These are phyloP conservation scores for Colletotrichum karsti DNA, from an alignment of 2,329 filamentous ascomycete species.

Conservation along the genomic window DNA sequence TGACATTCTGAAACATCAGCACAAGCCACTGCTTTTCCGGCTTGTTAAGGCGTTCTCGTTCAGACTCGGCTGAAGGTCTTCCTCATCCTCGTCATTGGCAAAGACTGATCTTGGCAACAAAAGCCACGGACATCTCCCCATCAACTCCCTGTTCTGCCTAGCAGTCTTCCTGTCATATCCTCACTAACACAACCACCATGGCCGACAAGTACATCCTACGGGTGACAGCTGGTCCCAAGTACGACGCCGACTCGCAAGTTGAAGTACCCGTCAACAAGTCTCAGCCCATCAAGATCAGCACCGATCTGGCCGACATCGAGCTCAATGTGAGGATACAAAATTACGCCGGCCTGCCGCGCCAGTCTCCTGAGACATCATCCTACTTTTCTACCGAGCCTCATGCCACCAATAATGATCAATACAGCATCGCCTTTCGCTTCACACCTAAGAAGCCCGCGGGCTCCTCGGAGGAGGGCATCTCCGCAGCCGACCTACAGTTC, in stretches of 20 bases:
- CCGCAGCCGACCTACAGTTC: conserved; percentile 81
- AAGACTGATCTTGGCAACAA: too few relatives aligned
- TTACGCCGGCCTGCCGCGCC: conserved; percentile 74
- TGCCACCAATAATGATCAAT: conserved; percentile 75
- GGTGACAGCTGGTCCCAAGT: conserved; percentile 82
- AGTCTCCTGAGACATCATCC: conserved; percentile 73
- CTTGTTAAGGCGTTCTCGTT: not conserved
- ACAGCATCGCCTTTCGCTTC: conserved; percentile 84
- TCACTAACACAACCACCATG: conserved; percentile 35
- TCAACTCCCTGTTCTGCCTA: not conserved
- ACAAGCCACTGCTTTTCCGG: not conserved
- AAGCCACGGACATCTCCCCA: not conserved
- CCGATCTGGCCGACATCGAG: conserved; percentile 69
- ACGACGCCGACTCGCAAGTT: conserved; percentile 77
- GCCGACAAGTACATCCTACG: conserved; percentile 80
- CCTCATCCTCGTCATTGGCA: not conserved
- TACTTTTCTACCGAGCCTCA: conserved; percentile 83
- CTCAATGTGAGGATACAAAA: conserved; percentile 78
- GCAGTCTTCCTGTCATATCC: too few relatives aligned
- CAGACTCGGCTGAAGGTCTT: not conserved
- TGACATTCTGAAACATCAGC: not conserved
- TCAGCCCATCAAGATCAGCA: conserved; percentile 68
- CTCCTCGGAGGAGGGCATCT: conserved; percentile 56
- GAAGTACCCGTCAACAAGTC: conserved; percentile 79
- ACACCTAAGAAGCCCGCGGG: conserved; percentile 64